phyloP scores from a whole-genome alignment of 345 rosid genomes.

The Aegle marmelos region DNA sequence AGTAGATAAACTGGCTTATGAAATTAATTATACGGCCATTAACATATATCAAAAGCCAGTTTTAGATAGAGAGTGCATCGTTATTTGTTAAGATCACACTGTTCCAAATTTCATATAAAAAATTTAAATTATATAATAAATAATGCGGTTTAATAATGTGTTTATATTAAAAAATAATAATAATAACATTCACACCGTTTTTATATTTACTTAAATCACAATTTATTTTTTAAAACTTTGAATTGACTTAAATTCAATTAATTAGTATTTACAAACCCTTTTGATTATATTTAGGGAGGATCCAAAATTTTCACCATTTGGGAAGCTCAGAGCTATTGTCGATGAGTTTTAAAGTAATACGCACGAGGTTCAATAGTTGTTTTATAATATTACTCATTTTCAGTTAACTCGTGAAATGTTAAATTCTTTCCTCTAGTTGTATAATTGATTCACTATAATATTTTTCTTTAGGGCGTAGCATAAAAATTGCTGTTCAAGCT shows the following conservation, averaged over 20 bases:
- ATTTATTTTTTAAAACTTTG: no score
- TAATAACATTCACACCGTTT: rapidly evolving
- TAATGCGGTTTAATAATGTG: rapidly evolving
- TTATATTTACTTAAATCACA: no score
- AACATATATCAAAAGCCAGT: neutral
- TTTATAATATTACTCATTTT: neutral
- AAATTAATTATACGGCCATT: neutral
- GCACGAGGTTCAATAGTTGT: neutral
- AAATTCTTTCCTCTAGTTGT: neutral
- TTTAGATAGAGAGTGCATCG: neutral
- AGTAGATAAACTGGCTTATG: neutral
- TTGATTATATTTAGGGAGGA: neutral
- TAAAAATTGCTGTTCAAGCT: neutral
- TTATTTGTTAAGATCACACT: neutral
- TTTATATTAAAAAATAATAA: no score
- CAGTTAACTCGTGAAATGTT: neutral
- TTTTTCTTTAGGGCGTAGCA: neutral
- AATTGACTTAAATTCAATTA: no score
- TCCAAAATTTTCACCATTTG: no score
- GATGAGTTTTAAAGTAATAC: no score
- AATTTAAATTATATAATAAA: neutral
- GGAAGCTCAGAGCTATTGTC: neutral
- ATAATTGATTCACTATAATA: neutral
- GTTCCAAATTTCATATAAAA: neutral
- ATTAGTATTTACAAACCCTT: neutral